Conservation (phyloP, 352 stramenopile species). For the Globisporangium nunn region DNA sequence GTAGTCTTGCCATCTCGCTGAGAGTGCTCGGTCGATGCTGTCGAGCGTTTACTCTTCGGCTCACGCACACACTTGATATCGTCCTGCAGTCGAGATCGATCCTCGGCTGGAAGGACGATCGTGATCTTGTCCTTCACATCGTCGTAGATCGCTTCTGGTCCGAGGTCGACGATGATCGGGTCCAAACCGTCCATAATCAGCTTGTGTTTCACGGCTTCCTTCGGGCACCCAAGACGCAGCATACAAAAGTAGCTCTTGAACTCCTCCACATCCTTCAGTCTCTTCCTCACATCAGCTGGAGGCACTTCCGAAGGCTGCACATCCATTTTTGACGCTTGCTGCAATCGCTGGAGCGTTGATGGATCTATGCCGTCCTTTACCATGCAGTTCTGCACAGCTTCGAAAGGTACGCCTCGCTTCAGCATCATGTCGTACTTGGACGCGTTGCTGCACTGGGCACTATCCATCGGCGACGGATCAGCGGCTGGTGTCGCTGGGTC, state of each 20-base stretch:
- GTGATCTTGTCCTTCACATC: conserved; percentile 53
- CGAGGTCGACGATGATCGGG: conserved; percentile 53
- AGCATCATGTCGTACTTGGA: conserved; percentile 63
- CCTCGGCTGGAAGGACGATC: conserved; percentile 5
- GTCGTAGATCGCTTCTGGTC: conserved; percentile 50
- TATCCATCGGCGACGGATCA: neutral
- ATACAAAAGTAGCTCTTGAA: conserved; percentile 92
- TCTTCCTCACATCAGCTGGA: conserved; percentile 5
- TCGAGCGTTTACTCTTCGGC: conserved; percentile 7
- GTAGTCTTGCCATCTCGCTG: neutral
- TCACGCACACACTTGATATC: conserved; percentile 53
- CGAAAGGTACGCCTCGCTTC: conserved; percentile 57
- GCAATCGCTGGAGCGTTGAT: conserved; percentile 13
- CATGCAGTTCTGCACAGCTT: conserved; percentile 73
- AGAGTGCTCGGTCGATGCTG: neutral
- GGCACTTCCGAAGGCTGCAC: neutral
- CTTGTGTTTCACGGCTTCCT: conserved; percentile 88
- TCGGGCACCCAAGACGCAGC: conserved; percentile 87
- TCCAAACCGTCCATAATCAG: conserved; percentile 88
- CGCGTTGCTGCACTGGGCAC: neutral
- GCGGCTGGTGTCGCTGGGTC: neutral
- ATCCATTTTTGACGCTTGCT: neutral
- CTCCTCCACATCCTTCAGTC: conserved; percentile 58
- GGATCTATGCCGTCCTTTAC: conserved; percentile 50
- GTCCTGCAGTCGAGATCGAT: conserved; percentile 40